Percentiles rank a stretch among this genome's conserved stretches.
Evolutionary conservation across 768 basidiomycete species (phyloP).

Genomic region (Suillus decipiens): DNA sequence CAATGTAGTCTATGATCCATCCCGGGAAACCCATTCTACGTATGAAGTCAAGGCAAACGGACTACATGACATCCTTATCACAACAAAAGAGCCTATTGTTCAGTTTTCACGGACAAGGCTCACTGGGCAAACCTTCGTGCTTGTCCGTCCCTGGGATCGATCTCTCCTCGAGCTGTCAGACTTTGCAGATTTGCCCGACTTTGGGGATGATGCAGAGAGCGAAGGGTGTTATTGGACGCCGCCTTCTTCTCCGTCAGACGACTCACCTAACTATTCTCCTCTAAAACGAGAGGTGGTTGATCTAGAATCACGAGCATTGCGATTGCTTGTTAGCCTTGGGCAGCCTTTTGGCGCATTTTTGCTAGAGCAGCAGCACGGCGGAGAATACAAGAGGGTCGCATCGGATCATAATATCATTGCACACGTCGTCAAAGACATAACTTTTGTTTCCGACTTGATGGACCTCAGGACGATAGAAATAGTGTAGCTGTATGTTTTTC

Average conservation of each 20-base stretch:
- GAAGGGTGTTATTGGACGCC: too few species aligned
- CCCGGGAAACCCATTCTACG: neutral
- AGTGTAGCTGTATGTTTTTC: neutral
- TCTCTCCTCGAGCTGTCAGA: too few species aligned
- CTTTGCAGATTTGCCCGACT: too few species aligned
- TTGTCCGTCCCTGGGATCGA: neutral
- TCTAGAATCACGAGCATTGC: neutral
- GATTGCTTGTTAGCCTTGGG: neutral
- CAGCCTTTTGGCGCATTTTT: neutral
- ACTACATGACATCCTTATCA: neutral
- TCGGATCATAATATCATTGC: neutral
- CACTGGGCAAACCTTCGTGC: neutral
- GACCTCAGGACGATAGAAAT: neutral
- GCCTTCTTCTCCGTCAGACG: neutral
- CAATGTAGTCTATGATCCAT: rapidly evolving
- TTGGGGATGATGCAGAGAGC: too few species aligned
- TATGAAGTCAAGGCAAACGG: neutral
- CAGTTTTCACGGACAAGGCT: neutral
- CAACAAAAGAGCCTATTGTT: neutral
- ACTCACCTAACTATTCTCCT: too few species aligned
- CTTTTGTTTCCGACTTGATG: neutral
- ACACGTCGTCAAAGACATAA: neutral
- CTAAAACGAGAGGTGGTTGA: too few species aligned
- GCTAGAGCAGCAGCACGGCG: neutral
- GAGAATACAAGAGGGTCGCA: neutral